These are phyloP conservation scores for Thermothelomyces thermophilus DNA, from an alignment of 2,329 filamentous ascomycete genomes.

Conservation along the genomic window DNA sequence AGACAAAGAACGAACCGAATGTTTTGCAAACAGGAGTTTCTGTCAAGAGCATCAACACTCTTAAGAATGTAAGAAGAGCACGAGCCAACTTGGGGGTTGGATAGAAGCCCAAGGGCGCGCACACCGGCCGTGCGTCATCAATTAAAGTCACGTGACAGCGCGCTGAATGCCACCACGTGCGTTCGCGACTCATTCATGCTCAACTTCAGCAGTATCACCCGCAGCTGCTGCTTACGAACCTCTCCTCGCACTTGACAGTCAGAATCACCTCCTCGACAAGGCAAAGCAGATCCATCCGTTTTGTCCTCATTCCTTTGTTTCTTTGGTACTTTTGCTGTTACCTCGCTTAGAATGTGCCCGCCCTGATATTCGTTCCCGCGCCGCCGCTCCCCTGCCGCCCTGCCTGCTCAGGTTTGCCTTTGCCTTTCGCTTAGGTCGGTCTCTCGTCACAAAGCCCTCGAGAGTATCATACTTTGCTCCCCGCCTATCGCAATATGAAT, in stretches of 20 bases:
- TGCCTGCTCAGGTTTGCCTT: neutral
- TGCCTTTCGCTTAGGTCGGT: too few relatives aligned
- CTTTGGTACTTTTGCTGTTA: neutral
- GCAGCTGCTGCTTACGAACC: constrained; percentile 1
- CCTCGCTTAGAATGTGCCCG: neutral
- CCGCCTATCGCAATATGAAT: neutral
- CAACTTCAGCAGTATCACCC: neutral
- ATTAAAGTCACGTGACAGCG: constrained; percentile 17
- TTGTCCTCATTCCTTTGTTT: neutral
- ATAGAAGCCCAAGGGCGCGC: neutral
- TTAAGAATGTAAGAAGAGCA: too few relatives aligned
- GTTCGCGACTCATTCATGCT: neutral
- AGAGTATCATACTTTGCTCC: too few relatives aligned
- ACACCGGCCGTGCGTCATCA: neutral
- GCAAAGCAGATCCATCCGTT: neutral
- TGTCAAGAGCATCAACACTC: too few relatives aligned
- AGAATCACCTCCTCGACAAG: neutral
- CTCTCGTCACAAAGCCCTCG: neutral
- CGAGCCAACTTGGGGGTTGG: neutral
- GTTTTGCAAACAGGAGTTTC: too few relatives aligned
- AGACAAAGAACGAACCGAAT: too few relatives aligned
- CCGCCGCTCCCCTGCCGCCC: too few relatives aligned
- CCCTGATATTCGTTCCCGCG: neutral
- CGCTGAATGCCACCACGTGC: neutral
- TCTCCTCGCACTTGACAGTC: neutral